Base-by-base conservation (phyloP, 2,329 filamentous ascomycete genomes). In the Arthroderma uncinatum region DNA sequence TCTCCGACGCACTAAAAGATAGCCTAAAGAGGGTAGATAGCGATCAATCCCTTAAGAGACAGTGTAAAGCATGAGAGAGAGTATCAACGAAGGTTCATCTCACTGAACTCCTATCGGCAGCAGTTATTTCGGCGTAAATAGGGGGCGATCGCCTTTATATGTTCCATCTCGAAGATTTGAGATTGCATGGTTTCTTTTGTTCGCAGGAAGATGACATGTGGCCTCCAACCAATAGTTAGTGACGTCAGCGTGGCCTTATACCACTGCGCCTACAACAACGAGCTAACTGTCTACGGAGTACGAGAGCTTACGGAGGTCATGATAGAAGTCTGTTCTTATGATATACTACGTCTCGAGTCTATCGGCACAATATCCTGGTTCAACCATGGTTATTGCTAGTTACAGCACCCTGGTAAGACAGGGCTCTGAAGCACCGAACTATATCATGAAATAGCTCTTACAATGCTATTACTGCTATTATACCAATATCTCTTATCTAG, bases 171-270 rank as follows among this genome's bases (percentile, higher is more conserved):
- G 8, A 19, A 3, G 21, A 23, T 23, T 25, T 5, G 19, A 47
- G 19, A 47, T 23, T 53, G 30, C n/a, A 34, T 47, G 40, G 19
- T 47, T 47, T 47, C 40, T 47, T 47, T 47, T 25, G 9, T 25
- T n/a, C n/a, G n/a, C n/a, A 33, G 39, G 39, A 55, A 55, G 53
- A 55, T 55, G 53, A 55, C 53, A 55, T 55, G 53, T 55, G 53
- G 53, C 53, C 53, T 55, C 53, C 53, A 50, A 4, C 47, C 47
- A 50, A 50, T 50, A 12, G n/a, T n/a, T 8, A 28, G 47, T 50
- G 47, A 50, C 47, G 47, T 50, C 47, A 50, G 47, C 25, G 12
- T 5, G 6, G 33, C 12, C 12, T 5, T 5, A 34, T 6, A 34
- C 12, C 6, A 34, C 12, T 34, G 12, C 12, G 33, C 12, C 33